A percentile compares a stretch with the other conserved stretches of the same genome.
Evolutionary conservation across 176 grass and related monocot species (phyloP).

Genomic region (Oryza glaberrima): DNA sequence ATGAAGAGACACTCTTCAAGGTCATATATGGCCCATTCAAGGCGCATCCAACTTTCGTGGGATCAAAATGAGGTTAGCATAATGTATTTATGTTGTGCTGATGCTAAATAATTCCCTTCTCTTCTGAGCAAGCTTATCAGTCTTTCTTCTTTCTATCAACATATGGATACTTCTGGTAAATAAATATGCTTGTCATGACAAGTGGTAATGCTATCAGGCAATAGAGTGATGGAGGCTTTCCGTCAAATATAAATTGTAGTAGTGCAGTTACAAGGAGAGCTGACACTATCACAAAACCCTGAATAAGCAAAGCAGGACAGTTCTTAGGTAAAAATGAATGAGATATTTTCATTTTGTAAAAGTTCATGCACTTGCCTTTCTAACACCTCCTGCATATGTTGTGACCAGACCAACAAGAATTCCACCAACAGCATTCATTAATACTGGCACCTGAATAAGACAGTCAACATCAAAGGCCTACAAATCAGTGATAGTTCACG

Average conservation of each 20-base stretch:
- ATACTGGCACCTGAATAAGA: constrained; percentile 72
- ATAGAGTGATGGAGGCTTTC: constrained; percentile 77
- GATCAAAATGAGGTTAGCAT: constrained; percentile 19
- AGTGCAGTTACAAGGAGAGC: constrained; percentile 91
- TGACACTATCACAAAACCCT: constrained; percentile 98
- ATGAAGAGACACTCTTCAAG: constrained; percentile 24
- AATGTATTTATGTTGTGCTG: background rate
- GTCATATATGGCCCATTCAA: constrained; percentile 23
- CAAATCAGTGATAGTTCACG: constrained; percentile 13
- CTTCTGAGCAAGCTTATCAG: constrained; percentile 33
- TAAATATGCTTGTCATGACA: constrained; percentile 86
- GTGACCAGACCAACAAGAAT: constrained; percentile 99
- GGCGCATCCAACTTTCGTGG: constrained; percentile 10
- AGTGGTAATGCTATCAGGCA: constrained; percentile 81
- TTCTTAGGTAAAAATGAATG: constrained; percentile 30
- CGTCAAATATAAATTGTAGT: constrained; percentile 84
- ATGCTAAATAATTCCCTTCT: constrained; percentile 42
- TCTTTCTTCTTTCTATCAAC: constrained; percentile 85
- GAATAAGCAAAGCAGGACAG: constrained; percentile 48
- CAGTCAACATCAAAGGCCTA: constrained; percentile 14
- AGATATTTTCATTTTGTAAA: constrained; percentile 29
- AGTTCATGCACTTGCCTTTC: constrained; percentile 70
- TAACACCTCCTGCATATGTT: constrained; percentile 89
- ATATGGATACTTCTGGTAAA: constrained; percentile 98
- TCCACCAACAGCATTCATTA: constrained; percentile 88